A percentile compares a stretch with the other conserved stretches of the same genome.
These are phyloP conservation scores for Fusarium sulawesiense DNA, from an alignment of 2,329 filamentous ascomycete species.

Conservation along the genomic window DNA sequence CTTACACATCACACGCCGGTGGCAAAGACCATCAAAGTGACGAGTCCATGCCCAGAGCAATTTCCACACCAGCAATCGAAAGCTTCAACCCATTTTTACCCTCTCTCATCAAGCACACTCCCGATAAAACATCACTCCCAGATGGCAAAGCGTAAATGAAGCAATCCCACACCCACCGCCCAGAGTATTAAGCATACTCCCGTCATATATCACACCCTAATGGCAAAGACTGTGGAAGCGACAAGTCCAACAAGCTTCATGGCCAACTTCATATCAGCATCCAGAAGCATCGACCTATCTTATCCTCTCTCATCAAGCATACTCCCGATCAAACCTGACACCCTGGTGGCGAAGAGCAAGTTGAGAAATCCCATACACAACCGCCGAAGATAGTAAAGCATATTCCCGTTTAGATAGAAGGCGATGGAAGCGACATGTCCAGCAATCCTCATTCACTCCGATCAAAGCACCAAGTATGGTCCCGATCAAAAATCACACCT, in stretches of 20 bases:
- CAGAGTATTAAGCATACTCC: fast-evolving
- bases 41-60: too few relatives aligned
- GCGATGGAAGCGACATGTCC: fast-evolving
- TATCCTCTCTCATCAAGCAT: neutral
- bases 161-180: too few relatives aligned
- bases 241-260: too few relatives aligned
- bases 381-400: too few relatives aligned
- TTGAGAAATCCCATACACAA: too few relatives aligned
- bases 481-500: too few relatives aligned
- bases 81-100: neutral
- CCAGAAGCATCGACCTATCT: neutral
- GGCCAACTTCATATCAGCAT: fast-evolving
- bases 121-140: neutral
- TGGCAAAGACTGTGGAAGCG: fast-evolving
- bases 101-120: neutral
- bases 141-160: neutral
- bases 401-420: neutral
- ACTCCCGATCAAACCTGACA: too few relatives aligned
- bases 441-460: too few relatives aligned
- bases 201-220: too few relatives aligned
- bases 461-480: too few relatives aligned
- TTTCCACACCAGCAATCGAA: neutral
- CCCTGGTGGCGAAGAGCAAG: neutral
- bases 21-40: neutral
- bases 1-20: neutral